A percentile compares a stretch with the other conserved stretches of the same genome.
Evolutionary conservation across 2,329 filamentous ascomycete species (phyloP).

Genomic region (Pseudogymnoascus sp.): DNA sequence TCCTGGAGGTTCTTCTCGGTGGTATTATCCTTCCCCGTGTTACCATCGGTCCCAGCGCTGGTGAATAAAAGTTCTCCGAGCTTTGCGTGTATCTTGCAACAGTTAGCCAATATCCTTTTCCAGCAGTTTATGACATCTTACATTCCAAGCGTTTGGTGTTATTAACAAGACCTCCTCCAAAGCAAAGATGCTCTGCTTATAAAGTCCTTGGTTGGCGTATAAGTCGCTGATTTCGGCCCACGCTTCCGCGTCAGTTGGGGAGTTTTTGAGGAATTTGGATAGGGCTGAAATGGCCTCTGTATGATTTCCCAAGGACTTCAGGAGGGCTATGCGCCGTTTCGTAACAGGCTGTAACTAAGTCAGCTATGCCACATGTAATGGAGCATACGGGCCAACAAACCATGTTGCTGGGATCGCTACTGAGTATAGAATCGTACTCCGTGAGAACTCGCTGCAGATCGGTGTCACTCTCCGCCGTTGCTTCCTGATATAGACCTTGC

Average conservation of each 20-base stretch:
- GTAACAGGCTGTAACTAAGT: conserved; percentile 57
- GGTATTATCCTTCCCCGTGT: conserved; percentile 32
- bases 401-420: conserved; percentile 69
- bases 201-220: conserved; percentile 72
- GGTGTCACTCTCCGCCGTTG: conserved; percentile 58
- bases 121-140: conserved; percentile 37
- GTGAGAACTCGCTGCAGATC: conserved; percentile 63
- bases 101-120: conserved; percentile 25
- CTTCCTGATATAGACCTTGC: conserved; percentile 76
- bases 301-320: conserved; percentile 63
- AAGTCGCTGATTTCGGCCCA: conserved; percentile 89
- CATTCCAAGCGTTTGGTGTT: conserved; percentile 91
- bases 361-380: conserved; percentile 24
- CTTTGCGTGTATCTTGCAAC: conserved; percentile 69
- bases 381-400: conserved; percentile 40
- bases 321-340: conserved; percentile 74
- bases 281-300: conserved; percentile 69
- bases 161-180: conserved; percentile 85
- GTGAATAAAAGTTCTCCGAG: conserved; percentile 78
- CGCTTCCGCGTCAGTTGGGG: conserved; percentile 82
- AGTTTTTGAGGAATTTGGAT: conserved; percentile 68
- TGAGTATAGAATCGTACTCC: conserved; percentile 69
- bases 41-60: conserved; percentile 42
- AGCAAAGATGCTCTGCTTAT: conserved; percentile 76
- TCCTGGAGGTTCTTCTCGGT: conserved; percentile 53